Conservation (phyloP, 441 rosid species). For the Adansonia grandidieri region DNA sequence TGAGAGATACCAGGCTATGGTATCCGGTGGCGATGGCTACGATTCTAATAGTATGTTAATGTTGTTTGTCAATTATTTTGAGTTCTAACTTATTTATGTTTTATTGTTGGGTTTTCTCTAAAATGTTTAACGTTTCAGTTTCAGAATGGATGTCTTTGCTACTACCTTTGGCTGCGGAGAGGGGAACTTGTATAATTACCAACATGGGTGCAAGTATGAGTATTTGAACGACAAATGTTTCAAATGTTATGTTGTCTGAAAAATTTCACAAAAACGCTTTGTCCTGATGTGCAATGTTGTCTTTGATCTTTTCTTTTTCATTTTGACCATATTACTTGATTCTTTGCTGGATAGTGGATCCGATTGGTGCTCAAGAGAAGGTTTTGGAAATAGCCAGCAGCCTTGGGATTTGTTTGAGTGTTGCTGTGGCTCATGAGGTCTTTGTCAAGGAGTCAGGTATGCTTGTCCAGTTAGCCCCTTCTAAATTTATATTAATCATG, state of each 20-base stretch:
- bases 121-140: conserved; percentile 12
- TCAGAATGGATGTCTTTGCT: conserved; percentile 73
- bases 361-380: conserved; percentile 64
- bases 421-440: conserved; percentile 80
- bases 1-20: conserved; percentile 66
- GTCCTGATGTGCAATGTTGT: not conserved
- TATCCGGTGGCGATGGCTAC: conserved; percentile 68
- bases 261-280: not conserved
- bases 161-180: conserved; percentile 74
- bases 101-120: not conserved
- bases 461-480: conserved; percentile 6
- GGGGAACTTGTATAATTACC: conserved; percentile 74
- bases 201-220: conserved; percentile 94
- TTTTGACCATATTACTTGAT: not conserved
- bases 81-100: not conserved
- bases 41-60: conserved; percentile 69
- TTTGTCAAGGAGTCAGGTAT: conserved; percentile 46
- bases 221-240: not conserved
- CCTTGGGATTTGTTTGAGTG: conserved; percentile 59
- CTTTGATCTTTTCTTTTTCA: not conserved
- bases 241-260: not conserved
- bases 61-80: not conserved
- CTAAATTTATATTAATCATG: not conserved
- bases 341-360: conserved; percentile 47
- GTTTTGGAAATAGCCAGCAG: conserved; percentile 62